These are phyloP conservation scores for Rhodomyrtus tomentosa DNA, from an alignment of 345 rosid genomes.

Conservation along the genomic window DNA sequence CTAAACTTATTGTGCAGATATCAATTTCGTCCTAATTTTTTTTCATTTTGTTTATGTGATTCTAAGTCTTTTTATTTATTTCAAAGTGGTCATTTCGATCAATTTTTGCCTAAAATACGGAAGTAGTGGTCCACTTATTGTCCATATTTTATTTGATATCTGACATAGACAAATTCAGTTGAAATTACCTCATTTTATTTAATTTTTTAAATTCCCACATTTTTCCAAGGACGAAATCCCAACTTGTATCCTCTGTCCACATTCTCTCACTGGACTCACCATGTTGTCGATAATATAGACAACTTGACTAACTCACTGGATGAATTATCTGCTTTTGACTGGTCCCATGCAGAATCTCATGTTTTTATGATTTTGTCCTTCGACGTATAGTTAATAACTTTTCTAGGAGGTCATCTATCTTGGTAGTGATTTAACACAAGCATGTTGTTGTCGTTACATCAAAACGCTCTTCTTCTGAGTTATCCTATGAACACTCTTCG, in stretches of 20 bases:
- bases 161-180: not conserved
- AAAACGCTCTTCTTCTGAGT: not conserved
- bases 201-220: not conserved
- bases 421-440: not conserved
- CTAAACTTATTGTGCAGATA: not conserved
- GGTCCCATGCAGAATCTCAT: not conserved
- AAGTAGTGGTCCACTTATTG: not conserved
- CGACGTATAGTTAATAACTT: not conserved
- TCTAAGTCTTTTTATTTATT: not conserved
- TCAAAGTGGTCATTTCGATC: not conserved
- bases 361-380: not conserved
- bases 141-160: too few species aligned
- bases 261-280: too few species aligned
- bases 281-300: too few species aligned
- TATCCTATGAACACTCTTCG: not conserved
- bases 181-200: not conserved
- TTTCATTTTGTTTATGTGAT: not conserved
- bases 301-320: not conserved
- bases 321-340: not conserved
- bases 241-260: too few species aligned
- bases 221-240: too few species aligned
- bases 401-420: not conserved
- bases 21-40: not conserved
- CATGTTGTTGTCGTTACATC: not conserved
- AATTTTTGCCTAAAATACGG: not conserved